phyloP scores from a whole-genome alignment of 2,329 filamentous ascomycete species.

The Paracoccidioides lutzii region DNA sequence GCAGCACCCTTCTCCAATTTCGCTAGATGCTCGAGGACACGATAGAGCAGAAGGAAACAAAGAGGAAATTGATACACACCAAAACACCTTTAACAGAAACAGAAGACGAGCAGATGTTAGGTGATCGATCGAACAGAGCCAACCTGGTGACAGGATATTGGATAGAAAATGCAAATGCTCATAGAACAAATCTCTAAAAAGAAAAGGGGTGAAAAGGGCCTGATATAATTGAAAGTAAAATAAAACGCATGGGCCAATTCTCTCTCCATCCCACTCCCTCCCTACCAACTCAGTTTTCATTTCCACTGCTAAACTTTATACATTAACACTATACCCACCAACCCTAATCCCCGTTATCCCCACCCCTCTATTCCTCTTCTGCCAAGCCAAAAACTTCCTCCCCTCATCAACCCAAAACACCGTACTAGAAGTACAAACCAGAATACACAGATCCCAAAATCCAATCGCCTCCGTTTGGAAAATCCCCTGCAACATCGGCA shows the following conservation, averaged over 20 bases:
- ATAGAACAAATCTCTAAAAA: too few relatives aligned
- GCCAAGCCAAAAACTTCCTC: conserved; percentile 52
- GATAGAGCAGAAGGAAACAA: too few relatives aligned
- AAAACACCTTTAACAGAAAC: too few relatives aligned
- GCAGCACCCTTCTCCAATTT: too few relatives aligned
- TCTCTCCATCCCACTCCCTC: not conserved
- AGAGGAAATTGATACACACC: too few relatives aligned
- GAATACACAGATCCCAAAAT: conserved; percentile 57
- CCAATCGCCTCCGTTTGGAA: conserved; percentile 88
- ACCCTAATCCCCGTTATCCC: conserved; percentile 16
- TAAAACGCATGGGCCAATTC: not conserved
- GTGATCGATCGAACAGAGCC: too few relatives aligned
- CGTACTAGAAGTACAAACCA: conserved; percentile 66
- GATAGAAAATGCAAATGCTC: too few relatives aligned
- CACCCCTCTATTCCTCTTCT: conserved; percentile 18
- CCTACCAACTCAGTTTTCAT: not conserved
- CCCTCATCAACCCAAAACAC: conserved; percentile 94
- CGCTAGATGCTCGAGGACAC: too few relatives aligned
- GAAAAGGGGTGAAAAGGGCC: too few relatives aligned
- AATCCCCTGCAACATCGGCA: conserved; percentile 82
- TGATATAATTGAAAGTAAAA: not conserved
- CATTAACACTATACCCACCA: conserved; percentile 30
- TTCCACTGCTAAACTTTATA: conserved; percentile 14
- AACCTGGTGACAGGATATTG: too few relatives aligned
- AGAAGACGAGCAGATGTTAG: too few relatives aligned